Conservation (phyloP, 2,329 filamentous ascomycete genomes). For the Cladophialophora psammophila region DNA sequence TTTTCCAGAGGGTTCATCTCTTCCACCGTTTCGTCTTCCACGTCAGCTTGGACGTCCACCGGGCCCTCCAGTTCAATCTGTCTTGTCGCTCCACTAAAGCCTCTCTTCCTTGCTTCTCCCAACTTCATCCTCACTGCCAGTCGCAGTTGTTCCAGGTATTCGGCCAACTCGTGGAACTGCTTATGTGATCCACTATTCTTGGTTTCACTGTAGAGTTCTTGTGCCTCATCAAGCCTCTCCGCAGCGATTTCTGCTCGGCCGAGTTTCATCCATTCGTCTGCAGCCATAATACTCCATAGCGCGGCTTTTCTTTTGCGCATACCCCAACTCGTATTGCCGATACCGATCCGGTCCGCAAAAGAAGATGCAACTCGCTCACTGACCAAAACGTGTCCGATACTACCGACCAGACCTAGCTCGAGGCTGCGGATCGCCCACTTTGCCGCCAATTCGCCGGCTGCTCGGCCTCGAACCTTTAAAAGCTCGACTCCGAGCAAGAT, state of each 20-base stretch:
- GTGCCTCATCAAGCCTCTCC: slow-evolving; percentile 75
- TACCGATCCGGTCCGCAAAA: slow-evolving; percentile 75
- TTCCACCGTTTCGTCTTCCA: slow-evolving; percentile 39
- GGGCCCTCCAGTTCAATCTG: slow-evolving; percentile 31
- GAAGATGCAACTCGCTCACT: slow-evolving; percentile 86
- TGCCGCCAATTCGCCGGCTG: slow-evolving; percentile 83
- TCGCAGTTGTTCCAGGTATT: slow-evolving; percentile 53
- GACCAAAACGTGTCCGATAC: slow-evolving; percentile 78
- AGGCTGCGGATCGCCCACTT: slow-evolving; percentile 83
- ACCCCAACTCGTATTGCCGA: slow-evolving; percentile 72
- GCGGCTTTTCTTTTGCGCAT: slow-evolving; percentile 82
- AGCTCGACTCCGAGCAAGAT: slow-evolving; percentile 81
- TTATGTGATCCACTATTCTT: slow-evolving; percentile 51
- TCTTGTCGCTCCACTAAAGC: slow-evolving; percentile 36
- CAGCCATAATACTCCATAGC: slow-evolving; percentile 83
- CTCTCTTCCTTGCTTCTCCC: slow-evolving; percentile 45
- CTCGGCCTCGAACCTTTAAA: slow-evolving; percentile 78
- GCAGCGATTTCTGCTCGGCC: slow-evolving; percentile 80
- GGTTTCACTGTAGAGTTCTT: slow-evolving; percentile 59
- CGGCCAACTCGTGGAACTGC: slow-evolving; percentile 61
- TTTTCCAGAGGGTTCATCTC: slow-evolving; percentile 38
- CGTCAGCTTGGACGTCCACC: slow-evolving; percentile 54
- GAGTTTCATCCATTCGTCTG: slow-evolving; percentile 82
- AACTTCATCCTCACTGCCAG: slow-evolving; percentile 55
- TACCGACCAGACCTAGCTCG: slow-evolving; percentile 72